Evolutionary conservation across 768 basidiomycete genomes (phyloP), one percentile per base, ranked within the genome.

Genomic region (Rhizopogon vesiculosus): DNA sequence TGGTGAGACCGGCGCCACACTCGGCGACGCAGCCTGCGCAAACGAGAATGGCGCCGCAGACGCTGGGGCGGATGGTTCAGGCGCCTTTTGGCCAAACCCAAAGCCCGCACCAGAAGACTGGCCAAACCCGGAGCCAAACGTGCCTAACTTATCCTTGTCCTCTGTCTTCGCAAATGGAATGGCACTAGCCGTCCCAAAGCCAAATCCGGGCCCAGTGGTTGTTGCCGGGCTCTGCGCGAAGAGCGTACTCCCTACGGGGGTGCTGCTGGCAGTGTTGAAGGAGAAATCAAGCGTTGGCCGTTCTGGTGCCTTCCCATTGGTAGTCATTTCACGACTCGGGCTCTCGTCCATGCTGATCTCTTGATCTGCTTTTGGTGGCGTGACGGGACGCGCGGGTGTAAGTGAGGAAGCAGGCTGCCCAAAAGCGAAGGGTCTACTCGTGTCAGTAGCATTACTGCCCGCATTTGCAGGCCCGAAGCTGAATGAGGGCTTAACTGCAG

Each of bases 301-400:
- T 40, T 72, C 70, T 18, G 72, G 64, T 44, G 74, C 76, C 54
- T 72, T 72, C 15, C 72, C 71, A 57, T 77, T 81, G 22, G 71
- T 59, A 46, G 80, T 79, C 63, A 82, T 71, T 8, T 86, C 85
- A 56, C 87, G 77, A 3, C 80, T 83, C 1, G 89, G 89, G 60
- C 89, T 91, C 69, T 91, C 89, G 41, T 91, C 89, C 89, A 91
- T 91, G 54, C 72, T 80, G 60, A 87, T 80, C 56, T 89, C 89
- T 48, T 84, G 78, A 44, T 84, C 85, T 35, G 75, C 74, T 55
- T 76, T 82, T 2, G 89, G 89, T 9, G 87, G 87, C 0, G 87
- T 89, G 5, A 74, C 70, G n/a, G 87, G 76, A 19, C 85, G 75
- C 28, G 74, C 67, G 12, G 72, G 66, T 1, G 72, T 61, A 25